Evolutionary conservation across 495 filamentous ascomycete genomes (phyloP), one percentile per base, ranked within the genome.

Genomic region (Sphaerosporella brunnea): DNA sequence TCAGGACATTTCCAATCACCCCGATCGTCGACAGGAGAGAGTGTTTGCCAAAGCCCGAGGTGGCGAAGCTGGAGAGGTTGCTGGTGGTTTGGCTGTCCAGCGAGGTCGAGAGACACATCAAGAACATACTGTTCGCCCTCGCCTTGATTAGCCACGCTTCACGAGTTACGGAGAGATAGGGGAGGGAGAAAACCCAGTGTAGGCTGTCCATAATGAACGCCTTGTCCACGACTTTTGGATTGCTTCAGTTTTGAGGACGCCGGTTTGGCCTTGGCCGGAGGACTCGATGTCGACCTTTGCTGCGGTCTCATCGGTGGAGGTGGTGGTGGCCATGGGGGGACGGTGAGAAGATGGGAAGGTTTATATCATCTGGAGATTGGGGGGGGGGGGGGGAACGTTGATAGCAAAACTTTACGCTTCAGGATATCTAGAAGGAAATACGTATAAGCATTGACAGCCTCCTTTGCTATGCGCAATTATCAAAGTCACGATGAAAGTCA

Each of bases 1-100:
- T 70, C 10, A 72, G 66, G 26, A 72, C 67, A 36, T 66, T 66
- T 20, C 70, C 64, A 2, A 79, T 68, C 41, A 77, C 67, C 34
- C 65, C 69, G 41, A 77, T 71, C 16, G 71, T 69, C 25, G 71
- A 69, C 38, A 78, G 56, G 36, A 78, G 56, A 4, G 73, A 77
- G 54, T 79, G 75, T 4, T 65, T 63, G 18, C 69, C 62, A 54
- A 77, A 79, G 1, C 65, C 68, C 51, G 73, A 74, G 24, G 68
- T 66, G 7, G 68, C 68, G 50, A 70, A 66, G 23, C 67, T 63
- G 3, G 62, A 52, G 30, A 73, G 54, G 4, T 63, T 50, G 45
- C 65, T 69, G 1, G 65, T 68, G 19, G 67, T 62, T 48, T 70
- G 68, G 1, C 63, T 61, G 49, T 70, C 67, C 16, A 71, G 60